These are phyloP conservation scores for Capronia americana DNA, from an alignment of 2,329 filamentous ascomycete genomes.

Conservation along the genomic window DNA sequence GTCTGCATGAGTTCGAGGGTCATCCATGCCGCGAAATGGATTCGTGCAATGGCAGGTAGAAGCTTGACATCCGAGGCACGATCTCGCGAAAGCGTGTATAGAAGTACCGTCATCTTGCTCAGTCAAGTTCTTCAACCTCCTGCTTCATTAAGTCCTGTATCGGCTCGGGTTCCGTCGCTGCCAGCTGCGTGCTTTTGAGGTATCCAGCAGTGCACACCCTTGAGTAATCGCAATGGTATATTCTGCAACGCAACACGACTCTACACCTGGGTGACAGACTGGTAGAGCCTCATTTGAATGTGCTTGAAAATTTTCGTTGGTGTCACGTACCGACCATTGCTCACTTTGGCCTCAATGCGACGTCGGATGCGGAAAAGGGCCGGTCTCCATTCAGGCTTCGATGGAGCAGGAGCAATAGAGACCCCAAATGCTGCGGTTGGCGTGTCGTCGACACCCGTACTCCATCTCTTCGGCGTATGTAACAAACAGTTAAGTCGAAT, in stretches of 20 bases:
- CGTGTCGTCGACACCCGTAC: not conserved
- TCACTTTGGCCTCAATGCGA: constrained; percentile 1
- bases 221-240: not conserved
- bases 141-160: not conserved
- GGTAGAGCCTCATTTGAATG: not conserved
- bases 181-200: not conserved
- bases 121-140: not conserved
- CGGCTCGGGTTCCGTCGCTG: not conserved
- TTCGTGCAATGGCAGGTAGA: constrained; percentile 13
- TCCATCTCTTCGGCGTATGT: not conserved
- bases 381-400: not conserved
- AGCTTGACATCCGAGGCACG: not conserved
- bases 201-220: not conserved
- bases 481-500: no score
- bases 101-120: not conserved
- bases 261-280: not conserved
- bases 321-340: not conserved
- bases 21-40: constrained; percentile 30
- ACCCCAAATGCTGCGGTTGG: not conserved
- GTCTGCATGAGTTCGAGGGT: constrained; percentile 21
- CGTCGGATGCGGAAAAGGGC: not conserved
- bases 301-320: not conserved
- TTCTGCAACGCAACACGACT: not conserved
- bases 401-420: no score
- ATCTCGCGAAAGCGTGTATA: constrained; percentile 3